Evolutionary conservation across 805 yeast species (phyloP).

Genomic region (Candida dajiaensis): DNA sequence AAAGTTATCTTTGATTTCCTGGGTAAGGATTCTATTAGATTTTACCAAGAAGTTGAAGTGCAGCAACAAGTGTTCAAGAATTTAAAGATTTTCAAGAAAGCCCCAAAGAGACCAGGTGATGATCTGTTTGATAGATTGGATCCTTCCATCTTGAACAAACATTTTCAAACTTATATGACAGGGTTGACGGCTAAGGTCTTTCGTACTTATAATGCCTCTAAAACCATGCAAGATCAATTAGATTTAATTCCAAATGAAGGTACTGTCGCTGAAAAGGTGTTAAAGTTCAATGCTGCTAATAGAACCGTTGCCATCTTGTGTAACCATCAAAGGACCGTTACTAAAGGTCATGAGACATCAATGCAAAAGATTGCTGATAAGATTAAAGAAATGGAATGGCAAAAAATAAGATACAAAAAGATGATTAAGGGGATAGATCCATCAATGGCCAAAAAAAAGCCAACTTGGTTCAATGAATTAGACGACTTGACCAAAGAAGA

Average conservation of each 20-base stretch:
- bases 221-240: slow-evolving; percentile 93
- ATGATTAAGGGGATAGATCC: slow-evolving; percentile 66
- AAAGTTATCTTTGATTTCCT: slow-evolving; percentile 85
- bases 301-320: slow-evolving; percentile 92
- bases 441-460: slow-evolving; percentile 39
- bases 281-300: slow-evolving; percentile 89
- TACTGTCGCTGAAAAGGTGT: slow-evolving; percentile 79
- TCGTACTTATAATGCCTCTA: slow-evolving; percentile 95
- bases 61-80: slow-evolving; percentile 90
- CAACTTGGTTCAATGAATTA: slow-evolving; percentile 60
- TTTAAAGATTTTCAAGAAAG: slow-evolving; percentile 76
- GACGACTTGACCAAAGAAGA: slow-evolving; percentile 63
- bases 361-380: slow-evolving; percentile 75
- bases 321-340: slow-evolving; percentile 93
- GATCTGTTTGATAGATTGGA: slow-evolving; percentile 87
- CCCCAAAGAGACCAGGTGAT: slow-evolving; percentile 89
- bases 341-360: slow-evolving; percentile 76
- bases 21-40: slow-evolving; percentile 93
- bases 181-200: slow-evolving; percentile 95
- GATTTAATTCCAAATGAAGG: slow-evolving; percentile 84
- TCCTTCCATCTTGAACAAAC: slow-evolving; percentile 77
- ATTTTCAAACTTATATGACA: slow-evolving; percentile 83
- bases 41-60: slow-evolving; percentile 87
- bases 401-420: slow-evolving; percentile 64
- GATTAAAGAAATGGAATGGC: slow-evolving; percentile 81